These are phyloP conservation scores for Apiotrichum sp. DNA, from an alignment of 1,284 basidiomycete species.

Conservation along the genomic window DNA sequence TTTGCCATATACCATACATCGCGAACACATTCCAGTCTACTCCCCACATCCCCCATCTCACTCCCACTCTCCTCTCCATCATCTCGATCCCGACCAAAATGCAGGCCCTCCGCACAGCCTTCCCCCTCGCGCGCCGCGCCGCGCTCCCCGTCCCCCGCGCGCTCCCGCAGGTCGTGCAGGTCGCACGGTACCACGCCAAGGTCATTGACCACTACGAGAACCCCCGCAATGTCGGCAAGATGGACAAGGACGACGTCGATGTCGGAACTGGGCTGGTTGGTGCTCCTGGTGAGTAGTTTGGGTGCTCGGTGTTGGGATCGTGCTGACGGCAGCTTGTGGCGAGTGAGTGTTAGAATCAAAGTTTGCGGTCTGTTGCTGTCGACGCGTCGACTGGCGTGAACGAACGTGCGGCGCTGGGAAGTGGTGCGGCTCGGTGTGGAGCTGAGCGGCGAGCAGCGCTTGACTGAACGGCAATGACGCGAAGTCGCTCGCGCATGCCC, in stretches of 20 bases:
- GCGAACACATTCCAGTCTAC: not conserved
- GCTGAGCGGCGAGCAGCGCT: too few relatives aligned
- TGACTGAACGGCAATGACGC: too few relatives aligned
- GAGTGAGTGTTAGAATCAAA: not conserved
- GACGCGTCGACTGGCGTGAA: too few relatives aligned
- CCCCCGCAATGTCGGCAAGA: conserved; percentile 75
- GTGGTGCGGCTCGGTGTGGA: too few relatives aligned
- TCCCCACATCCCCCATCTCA: too few relatives aligned
- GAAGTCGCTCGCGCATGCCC: too few relatives aligned
- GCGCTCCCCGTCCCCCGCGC: conserved; percentile 7
- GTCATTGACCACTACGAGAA: conserved; percentile 94
- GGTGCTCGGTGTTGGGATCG: not conserved
- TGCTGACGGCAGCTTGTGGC: conserved; percentile 4
- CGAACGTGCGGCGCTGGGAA: too few relatives aligned
- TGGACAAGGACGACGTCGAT: conserved; percentile 27
- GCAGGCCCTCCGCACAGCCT: conserved; percentile 22
- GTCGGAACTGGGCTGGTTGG: conserved; percentile 96
- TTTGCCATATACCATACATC: not conserved
- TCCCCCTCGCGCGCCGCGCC: conserved; percentile 28
- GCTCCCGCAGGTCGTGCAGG: not conserved
- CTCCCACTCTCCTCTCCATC: not conserved
- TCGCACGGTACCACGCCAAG: conserved; percentile 76
- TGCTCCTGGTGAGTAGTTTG: conserved; percentile 51
- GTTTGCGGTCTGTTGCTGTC: not conserved
- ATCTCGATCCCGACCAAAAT: not conserved